Base-by-base conservation (phyloP, 1,284 basidiomycete genomes). In the Pisolithus thermaeus region DNA sequence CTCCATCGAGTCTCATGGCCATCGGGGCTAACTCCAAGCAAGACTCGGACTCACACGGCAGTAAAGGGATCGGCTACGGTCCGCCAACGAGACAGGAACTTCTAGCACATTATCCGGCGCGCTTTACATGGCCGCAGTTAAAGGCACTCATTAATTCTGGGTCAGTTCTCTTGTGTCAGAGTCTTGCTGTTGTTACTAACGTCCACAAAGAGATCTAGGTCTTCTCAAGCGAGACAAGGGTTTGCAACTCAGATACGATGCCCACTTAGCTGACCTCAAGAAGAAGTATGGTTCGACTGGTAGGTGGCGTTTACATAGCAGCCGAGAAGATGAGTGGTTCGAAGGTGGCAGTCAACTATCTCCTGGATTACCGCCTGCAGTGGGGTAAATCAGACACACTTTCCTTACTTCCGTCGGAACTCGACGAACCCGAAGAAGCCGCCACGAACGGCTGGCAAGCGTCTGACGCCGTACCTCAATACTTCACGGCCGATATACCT, bases 121-220 rank as follows among this genome's bases (percentile, higher is more conserved):
- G 78, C 58, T 89, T 88, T 59, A 87, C 85, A 3, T 90, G 86
- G 84, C 58, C 68, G 8, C 81, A 90, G 60, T 69, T 90, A 28
- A 89, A 83, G 68, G 77, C 81, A 2, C 88, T 90, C 58, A 76
- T 90, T 47, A 86, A 83, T 61, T 84, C 86, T 51, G 87, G 87
- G 86, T 87, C 61, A 47, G 70, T 60, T 46, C 42, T 27, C 7
- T 20, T 7, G 5, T 4, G 3, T 43, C 37, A n/a, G 28, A 32
- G 59, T 53, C n/a, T 42, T 23, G 37, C 27, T 6, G 28, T 28
- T 16, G 11, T 37, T 30, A 3, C 9, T 27, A 25, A 52, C 35
- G 51, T 55, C 40, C 41, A 41, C 47, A 30, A 59, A 90, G 87
- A 32, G 87, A 91, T 64, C 77, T 91, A 42, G 87, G 86, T 2